Base-by-base conservation (phyloP, 2,329 filamentous ascomycete genomes). In the Sclerotinia subarctica region DNA sequence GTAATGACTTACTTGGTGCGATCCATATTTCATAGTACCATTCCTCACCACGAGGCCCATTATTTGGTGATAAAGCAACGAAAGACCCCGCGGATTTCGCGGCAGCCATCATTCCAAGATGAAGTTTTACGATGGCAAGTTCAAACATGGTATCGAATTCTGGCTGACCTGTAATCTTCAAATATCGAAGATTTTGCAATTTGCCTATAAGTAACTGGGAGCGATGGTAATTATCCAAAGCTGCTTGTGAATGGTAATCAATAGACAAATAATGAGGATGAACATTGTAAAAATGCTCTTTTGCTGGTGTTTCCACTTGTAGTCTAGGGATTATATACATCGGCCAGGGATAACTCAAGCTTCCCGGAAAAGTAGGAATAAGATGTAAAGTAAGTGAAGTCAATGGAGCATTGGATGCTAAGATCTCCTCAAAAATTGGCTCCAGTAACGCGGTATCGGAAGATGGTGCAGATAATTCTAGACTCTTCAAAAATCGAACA, bases 21-120 rank as follows among this genome's bases (percentile, higher is more conserved):
- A 67, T 63, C 64, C 64, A 67, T 42, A 67, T 62, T 49, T 67
- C 64, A 63, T 67, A 67, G 52, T 60, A 67, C 56, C 56, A 67
- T 52, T 67, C 35, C n/a, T 60, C 46, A 13, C 64, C 64, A 49
- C 64, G 53, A 29, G 56, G 64, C 21, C 64, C 64, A n/a, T 67
- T 67, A 44, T 67, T 66, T 15, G 63, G 63, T 49, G 63, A 66
- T 19, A 66, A 32, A 24, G 63, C 52, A 38, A 66, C 52, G 10
- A 38, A 19, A 29, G 46, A 46, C 32, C 56, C 64, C 24, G 44
- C 44, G 1, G 46, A 60, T 51, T 67, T 63, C n/a, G 64, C 56
- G 21, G 64, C 64, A 11, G 42, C 56, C 54, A 67, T 51, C 64
- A 67, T 67, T 51, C 47, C 56, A 26, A 67, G 44, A 62, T 63